Evolutionary conservation across 2,329 filamentous ascomycete genomes (phyloP), one percentile per base, ranked within the genome.

Genomic region (Zasmidium angulare): DNA sequence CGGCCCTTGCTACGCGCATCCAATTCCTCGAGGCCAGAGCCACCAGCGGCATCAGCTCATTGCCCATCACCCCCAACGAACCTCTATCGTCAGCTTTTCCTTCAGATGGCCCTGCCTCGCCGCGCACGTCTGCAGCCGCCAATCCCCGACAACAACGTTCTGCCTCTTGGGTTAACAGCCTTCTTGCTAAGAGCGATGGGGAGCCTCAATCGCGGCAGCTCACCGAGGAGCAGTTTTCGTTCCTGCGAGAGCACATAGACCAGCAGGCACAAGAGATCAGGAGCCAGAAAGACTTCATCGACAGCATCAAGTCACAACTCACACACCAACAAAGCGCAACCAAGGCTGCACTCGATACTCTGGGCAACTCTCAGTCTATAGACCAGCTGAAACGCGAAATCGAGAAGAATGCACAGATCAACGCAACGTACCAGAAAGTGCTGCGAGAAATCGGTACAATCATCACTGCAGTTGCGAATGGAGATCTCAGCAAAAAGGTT

Each of bases 351-450:
- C 86, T 96, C 57, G 88, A 89, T 68, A 88, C 78, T 46, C 77
- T 96, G 55, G 92, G 96, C 76, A 91, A 95, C 69, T 88, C 78
- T 53, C 91, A 97, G 76, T 92, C 95, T 68, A 93, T 98, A 64
- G 89, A 90, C 55, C 88, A 91, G 36, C 82, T 98, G 46, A 93
- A 98, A 78, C 86, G 93, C 60, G 95, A 99, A 77, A 82, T 99
- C 60, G 92, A 90, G 81, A 98, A 98, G 78, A 93, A 97, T 72
- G 93, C 96, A 74, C 95, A 97, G 78, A 95, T 96, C 72, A 99
- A 99, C 76, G 88, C 96, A 76, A 96, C 95, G 68, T 99, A 98
- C 84, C 93, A 98, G 74, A 98, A 98, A 77, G 95, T 95, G 11
- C 80, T 99, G 31, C 87, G 93, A 65, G 95, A 99, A 76, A 98